A percentile compares a stretch with the other conserved stretches of the same genome.
Evolutionary conservation across 176 grass and related monocot genomes (phyloP).

Genomic region (Carex kokanica): DNA sequence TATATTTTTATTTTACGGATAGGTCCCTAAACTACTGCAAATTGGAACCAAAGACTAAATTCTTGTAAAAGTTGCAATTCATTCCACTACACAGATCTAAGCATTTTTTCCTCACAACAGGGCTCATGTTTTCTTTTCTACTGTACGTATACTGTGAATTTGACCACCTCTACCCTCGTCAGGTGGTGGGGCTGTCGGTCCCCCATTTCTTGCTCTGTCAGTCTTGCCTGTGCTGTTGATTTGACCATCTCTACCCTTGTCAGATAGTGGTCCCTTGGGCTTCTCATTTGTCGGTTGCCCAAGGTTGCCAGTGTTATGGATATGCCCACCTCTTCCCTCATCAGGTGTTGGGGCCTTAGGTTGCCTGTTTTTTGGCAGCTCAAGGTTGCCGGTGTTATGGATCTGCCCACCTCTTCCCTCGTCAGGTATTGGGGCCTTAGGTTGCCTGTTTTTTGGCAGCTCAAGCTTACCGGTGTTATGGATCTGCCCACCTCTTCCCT

Average conservation of each 20-base stretch:
- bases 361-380: not conserved
- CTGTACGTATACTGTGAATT: not conserved
- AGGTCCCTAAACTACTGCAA: too few species aligned
- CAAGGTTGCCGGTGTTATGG: not conserved
- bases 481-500: slow-evolving; percentile 9
- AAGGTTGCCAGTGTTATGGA: not conserved
- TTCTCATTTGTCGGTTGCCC: not conserved
- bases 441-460: not conserved
- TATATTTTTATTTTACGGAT: too few species aligned
- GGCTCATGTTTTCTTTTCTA: not conserved
- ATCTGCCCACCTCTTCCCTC: slow-evolving; percentile 2
- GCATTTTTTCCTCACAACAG: not conserved
- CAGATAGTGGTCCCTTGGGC: not conserved
- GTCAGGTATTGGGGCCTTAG: not conserved
- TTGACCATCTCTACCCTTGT: not conserved
- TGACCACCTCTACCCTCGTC: not conserved
- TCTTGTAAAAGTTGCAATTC: not conserved
- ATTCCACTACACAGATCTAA: not conserved
- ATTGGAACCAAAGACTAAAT: too few species aligned
- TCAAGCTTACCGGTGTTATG: not conserved
- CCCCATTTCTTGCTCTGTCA: not conserved
- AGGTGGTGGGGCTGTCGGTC: not conserved
- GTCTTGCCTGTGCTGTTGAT: not conserved
- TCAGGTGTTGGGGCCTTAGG: not conserved
- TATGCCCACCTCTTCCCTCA: not conserved